Evolutionary conservation across 2,329 filamentous ascomycete genomes (phyloP), one percentile per base, ranked within the genome.

Genomic region (Didymella exigua): DNA sequence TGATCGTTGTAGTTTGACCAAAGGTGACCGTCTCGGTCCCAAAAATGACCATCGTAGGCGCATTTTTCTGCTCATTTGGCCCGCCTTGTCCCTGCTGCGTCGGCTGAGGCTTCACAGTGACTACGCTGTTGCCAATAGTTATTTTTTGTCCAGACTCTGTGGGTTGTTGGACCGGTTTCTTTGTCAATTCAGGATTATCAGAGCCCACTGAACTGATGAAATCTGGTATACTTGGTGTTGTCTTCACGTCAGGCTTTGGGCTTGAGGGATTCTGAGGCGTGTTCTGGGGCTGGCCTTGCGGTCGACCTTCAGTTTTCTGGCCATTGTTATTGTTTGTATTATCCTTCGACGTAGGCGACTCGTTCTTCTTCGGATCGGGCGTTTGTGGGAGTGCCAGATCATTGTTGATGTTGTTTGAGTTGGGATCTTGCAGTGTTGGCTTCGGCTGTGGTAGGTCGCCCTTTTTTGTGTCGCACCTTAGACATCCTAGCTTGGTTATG

Each of bases 1-100:
- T 70, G 19, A 73, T 66, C 2, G 61, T 71, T 6, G 61, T 69
- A 2, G 65, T 68, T 31, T 74, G 61, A 5, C 72, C 73, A 26
- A 62, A 59, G n/a, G 59, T 66, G 16, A 75, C 47, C 9, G 71
- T 73, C 31, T 63, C 36, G 0, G 63, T 56, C 1, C 69, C 72
- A 34, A 71, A 59, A 1, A 71, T 59, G 18, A 72, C 60, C 11
- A 49, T 33, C 1, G 64, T 58, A 14, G 57, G 59, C 13, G 36
- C 45, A 30, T 52, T 46, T 16, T 56, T 59, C 40, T 62, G 52
- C 29, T 59, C 54, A 19, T 43, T 48, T 14, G 56, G 42, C 24
- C 31, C 53, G 19, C 31, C 43, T 18, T 58, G 45, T 18, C 59
- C 63, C 34, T 59, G 60, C 41, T 54, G 56, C 5, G 58, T 63